Evolutionary conservation across 306 rosid species (phyloP).

Genomic region (Malus orientalis): DNA sequence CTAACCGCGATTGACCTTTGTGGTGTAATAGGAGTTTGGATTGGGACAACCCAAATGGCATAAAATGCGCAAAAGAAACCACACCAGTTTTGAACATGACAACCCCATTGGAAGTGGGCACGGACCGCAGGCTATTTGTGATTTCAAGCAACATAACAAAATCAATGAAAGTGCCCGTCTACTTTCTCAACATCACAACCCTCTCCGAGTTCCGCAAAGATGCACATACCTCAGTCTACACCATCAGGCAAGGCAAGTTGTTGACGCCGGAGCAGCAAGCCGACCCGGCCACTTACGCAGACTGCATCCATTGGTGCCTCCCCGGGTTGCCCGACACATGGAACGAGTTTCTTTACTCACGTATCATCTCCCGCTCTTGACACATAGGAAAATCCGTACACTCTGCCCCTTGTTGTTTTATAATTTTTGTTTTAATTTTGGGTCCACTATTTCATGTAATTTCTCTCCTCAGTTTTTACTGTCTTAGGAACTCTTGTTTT

Average conservation of each 20-base stretch:
- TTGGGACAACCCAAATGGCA: slow-evolving; percentile 83
- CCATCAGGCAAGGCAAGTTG: slow-evolving; percentile 81
- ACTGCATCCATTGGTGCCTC: slow-evolving; percentile 94
- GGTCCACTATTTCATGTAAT: slow-evolving; percentile 21
- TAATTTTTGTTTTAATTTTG: slow-evolving; percentile 24
- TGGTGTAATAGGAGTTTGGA: slow-evolving; percentile 55
- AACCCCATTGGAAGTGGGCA: slow-evolving; percentile 53
- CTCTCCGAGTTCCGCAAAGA: slow-evolving; percentile 80
- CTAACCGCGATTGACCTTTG: neutral
- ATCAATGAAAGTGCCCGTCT: slow-evolving; percentile 46
- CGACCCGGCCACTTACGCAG: slow-evolving; percentile 76
- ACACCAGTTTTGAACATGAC: slow-evolving; percentile 53
- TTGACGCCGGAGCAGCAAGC: slow-evolving; percentile 66
- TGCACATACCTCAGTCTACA: slow-evolving; percentile 82
- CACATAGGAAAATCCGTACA: slow-evolving; percentile 9
- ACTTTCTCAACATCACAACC: slow-evolving; percentile 63
- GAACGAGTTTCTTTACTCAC: slow-evolving; percentile 82
- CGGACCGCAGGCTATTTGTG: slow-evolving; percentile 57
- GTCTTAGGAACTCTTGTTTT: slow-evolving; percentile 21
- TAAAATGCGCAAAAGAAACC: slow-evolving; percentile 85
- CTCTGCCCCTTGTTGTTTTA: neutral
- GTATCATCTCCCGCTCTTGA: slow-evolving; percentile 59
- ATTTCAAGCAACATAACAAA: slow-evolving; percentile 41
- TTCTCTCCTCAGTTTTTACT: slow-evolving; percentile 20
- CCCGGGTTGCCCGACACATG: slow-evolving; percentile 94